These are phyloP conservation scores for Skeletonema menzelii DNA, from an alignment of 108 stramenopile genomes.

Conservation along the genomic window DNA sequence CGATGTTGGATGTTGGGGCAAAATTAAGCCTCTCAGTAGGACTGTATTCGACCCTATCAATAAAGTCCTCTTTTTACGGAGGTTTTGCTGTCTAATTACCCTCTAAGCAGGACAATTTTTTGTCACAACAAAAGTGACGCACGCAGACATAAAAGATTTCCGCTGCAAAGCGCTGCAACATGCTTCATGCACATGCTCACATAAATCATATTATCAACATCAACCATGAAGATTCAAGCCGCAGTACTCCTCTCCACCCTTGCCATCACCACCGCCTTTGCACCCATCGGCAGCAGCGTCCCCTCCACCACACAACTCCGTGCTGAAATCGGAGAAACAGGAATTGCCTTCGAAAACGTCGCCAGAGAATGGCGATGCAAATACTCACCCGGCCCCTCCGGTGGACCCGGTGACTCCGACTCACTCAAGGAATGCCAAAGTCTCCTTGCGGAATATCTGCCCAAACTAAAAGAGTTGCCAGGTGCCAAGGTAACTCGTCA, in stretches of 20 bases:
- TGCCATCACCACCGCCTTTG: slow-evolving; percentile 29
- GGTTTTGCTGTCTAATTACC: too few species aligned
- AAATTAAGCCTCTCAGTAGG: too few species aligned
- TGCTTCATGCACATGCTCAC: too few species aligned
- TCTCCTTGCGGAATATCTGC: slow-evolving; percentile 53
- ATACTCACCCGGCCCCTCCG: slow-evolving; percentile 39
- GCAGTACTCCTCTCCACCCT: slow-evolving; percentile 6
- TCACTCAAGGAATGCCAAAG: slow-evolving; percentile 70
- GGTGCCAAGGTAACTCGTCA: slow-evolving; percentile 66
- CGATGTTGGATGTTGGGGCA: too few species aligned
- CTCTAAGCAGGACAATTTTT: too few species aligned
- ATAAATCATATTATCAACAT: too few species aligned
- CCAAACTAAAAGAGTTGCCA: slow-evolving; percentile 59
- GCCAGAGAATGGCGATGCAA: slow-evolving; percentile 86
- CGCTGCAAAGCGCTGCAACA: too few species aligned
- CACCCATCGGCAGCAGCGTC: slow-evolving; percentile 1
- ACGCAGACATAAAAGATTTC: background rate
- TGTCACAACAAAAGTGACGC: too few species aligned
- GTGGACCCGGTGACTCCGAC: slow-evolving; percentile 57
- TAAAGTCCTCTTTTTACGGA: too few species aligned
- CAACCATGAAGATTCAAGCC: slow-evolving; percentile 30
- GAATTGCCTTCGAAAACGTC: slow-evolving; percentile 75
- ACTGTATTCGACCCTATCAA: too few species aligned
- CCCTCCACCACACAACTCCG: slow-evolving; percentile 12
- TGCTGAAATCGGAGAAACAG: slow-evolving; percentile 41